Percentiles rank a stretch among this genome's conserved stretches.
These are phyloP conservation scores for Aphanomyces invadans DNA, from an alignment of 352 stramenopile species.

Conservation along the genomic window DNA sequence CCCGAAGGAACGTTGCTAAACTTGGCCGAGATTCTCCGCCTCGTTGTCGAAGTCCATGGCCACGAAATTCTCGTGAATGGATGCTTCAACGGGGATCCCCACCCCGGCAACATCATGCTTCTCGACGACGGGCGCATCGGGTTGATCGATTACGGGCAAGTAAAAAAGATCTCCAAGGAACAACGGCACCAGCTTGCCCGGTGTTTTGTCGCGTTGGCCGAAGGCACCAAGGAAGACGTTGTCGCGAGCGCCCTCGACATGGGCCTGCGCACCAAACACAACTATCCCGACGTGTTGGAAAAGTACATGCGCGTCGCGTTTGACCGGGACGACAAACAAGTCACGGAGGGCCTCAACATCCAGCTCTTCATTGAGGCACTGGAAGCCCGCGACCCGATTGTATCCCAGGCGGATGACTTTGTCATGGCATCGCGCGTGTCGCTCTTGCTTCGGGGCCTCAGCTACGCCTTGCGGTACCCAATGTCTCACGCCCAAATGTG, in stretches of 20 bases:
- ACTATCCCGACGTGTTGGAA: constrained; percentile 75
- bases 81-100: constrained; percentile 88
- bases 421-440: constrained; percentile 84
- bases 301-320: constrained; percentile 80
- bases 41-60: constrained; percentile 85
- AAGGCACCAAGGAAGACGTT: constrained; percentile 63
- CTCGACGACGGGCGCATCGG: constrained; percentile 83
- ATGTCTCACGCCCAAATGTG: constrained; percentile 81
- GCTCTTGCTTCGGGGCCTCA: constrained; percentile 77
- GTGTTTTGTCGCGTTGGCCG: constrained; percentile 75
- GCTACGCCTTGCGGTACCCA: constrained; percentile 77
- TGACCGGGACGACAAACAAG: constrained; percentile 70
- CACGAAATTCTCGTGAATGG: constrained; percentile 90
- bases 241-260: constrained; percentile 75
- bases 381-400: constrained; percentile 64
- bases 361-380: constrained; percentile 81
- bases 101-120: constrained; percentile 88
- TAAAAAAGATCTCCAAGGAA: constrained; percentile 73
- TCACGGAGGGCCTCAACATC: constrained; percentile 79
- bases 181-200: constrained; percentile 65
- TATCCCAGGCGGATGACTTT: constrained; percentile 77
- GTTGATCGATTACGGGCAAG: constrained; percentile 90
- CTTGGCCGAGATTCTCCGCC: constrained; percentile 71
- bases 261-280: constrained; percentile 63
- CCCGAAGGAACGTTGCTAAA: constrained; percentile 44